These are phyloP conservation scores for Didymella segeticola DNA, from an alignment of 2,329 filamentous ascomycete genomes.

Conservation along the genomic window DNA sequence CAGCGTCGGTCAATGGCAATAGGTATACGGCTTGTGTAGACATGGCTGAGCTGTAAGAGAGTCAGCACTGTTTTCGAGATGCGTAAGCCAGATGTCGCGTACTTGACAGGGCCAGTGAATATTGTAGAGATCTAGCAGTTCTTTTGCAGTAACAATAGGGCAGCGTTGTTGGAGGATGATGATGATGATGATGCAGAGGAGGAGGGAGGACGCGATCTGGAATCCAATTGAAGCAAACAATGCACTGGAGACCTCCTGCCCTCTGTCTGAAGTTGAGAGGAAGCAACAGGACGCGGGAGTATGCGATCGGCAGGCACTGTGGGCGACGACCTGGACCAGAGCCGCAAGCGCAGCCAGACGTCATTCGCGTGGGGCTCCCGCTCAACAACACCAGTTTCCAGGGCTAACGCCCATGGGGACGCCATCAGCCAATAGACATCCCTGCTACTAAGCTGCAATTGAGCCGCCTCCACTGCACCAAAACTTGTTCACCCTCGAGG, in stretches of 20 bases:
- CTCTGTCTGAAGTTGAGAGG: constrained; percentile 21
- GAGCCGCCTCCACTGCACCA: constrained; percentile 12
- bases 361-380: constrained; percentile 27
- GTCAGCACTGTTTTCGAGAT: neutral
- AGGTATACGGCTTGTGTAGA: constrained; percentile 70
- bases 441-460: constrained; percentile 11
- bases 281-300: constrained; percentile 22
- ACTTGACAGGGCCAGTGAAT: constrained; percentile 17
- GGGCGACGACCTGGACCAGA: constrained; percentile 29
- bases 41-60: constrained; percentile 27
- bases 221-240: constrained; percentile 7
- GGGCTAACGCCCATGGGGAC: constrained; percentile 14
- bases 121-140: constrained; percentile 19
- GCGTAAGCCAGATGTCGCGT: neutral
- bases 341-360: constrained; percentile 29
- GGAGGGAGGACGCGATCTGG: constrained; percentile 7
- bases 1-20: constrained; percentile 89
- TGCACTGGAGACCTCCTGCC: constrained; percentile 27
- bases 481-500: constrained; percentile 14
- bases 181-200: too few relatives aligned
- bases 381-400: constrained; percentile 23
- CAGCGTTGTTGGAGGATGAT: constrained; percentile 6
- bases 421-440: constrained; percentile 10
- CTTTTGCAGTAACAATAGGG: constrained; percentile 16
- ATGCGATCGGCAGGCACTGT: constrained; percentile 31